Base-by-base conservation (phyloP, 2,329 filamentous ascomycete genomes). In the Aspergillus intermedius region DNA sequence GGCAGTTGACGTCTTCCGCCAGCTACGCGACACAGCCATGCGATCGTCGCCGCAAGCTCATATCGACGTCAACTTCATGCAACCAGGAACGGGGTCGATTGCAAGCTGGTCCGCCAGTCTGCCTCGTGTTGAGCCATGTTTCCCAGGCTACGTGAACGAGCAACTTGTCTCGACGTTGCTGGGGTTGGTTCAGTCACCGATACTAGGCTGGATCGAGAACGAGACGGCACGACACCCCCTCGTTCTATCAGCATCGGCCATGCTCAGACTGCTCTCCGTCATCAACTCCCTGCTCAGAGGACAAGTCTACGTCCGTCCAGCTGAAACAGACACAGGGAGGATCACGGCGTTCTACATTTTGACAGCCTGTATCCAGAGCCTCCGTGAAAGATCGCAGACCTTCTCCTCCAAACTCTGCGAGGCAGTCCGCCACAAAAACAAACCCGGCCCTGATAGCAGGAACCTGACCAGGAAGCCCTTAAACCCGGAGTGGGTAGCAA, bases 281-380 rank as follows among this genome's bases (percentile, higher is more conserved):
- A 48, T 56, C n/a, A 42, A 50, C 25, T 53, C 45, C 8, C 40
- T 59, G 9, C 49, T 34, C 5, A 43, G 44, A 13, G 50, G 57
- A 15, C 17, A 30, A 8, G 32, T 62, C 12, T 50, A 42, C 39
- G 34, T 49, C 9, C 48, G 41, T 13, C 25, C 48, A 3, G n/a
- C 30, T 17, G 49, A 58, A 19, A 17, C 54, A 19, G 35, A 15
- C 5, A 7, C 35, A 7, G 53, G 51, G 3, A 49, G 49, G 28
- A 44, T 56, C 3, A 46, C 52, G 0, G 42, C 59, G 15, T 50
- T 54, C n/a, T 51, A 51, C 35, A 13, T 61, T 1, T 39, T 65
- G 22, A 44, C 48, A 15, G 39, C 48, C 41, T 55, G 54, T 25
- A 48, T 48, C 8, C 50, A 50, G 15, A 32, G 48, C 9, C 44